A percentile compares a stretch with the other conserved stretches of the same genome.
phyloP scores from a whole-genome alignment of 2,329 filamentous ascomycete species.

The Pseudogymnoascus sp. region DNA sequence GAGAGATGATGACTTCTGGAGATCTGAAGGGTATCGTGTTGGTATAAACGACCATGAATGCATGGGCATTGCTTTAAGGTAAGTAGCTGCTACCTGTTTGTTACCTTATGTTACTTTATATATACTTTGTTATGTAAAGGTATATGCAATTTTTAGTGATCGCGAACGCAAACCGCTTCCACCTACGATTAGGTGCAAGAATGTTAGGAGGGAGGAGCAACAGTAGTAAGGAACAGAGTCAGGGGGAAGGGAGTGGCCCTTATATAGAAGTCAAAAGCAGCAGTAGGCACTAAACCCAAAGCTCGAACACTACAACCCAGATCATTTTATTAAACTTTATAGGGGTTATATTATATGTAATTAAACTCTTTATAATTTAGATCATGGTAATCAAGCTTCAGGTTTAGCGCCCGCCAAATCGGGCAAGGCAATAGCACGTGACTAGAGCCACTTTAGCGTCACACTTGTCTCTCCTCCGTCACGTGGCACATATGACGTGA shows the following conservation, averaged over 20 bases:
- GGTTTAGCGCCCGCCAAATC: not conserved
- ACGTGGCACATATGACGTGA: not conserved
- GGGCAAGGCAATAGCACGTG: not conserved
- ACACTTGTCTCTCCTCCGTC: not conserved
- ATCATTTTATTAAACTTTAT: not conserved
- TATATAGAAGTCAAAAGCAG: not conserved
- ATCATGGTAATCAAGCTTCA: no score
- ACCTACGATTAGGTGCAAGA: not conserved
- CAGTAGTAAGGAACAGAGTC: not conserved
- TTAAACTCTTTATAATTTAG: no score
- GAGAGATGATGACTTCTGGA: no score
- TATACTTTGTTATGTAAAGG: no score
- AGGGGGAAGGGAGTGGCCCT: not conserved
- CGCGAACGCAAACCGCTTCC: no score
- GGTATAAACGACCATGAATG: no score
- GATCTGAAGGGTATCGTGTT: no score
- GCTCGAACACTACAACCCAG: not conserved
- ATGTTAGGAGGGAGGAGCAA: not conserved
- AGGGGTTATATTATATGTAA: no score
- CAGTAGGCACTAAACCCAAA: not conserved
- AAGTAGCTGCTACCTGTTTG: no score
- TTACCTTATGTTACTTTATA: no score
- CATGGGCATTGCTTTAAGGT: no score
- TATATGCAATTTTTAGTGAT: no score
- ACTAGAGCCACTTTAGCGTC: not conserved